Percentiles rank a stretch among this genome's conserved stretches.
Conservation (phyloP, 208 protist species). For the Trichomonas tenax region DNA sequence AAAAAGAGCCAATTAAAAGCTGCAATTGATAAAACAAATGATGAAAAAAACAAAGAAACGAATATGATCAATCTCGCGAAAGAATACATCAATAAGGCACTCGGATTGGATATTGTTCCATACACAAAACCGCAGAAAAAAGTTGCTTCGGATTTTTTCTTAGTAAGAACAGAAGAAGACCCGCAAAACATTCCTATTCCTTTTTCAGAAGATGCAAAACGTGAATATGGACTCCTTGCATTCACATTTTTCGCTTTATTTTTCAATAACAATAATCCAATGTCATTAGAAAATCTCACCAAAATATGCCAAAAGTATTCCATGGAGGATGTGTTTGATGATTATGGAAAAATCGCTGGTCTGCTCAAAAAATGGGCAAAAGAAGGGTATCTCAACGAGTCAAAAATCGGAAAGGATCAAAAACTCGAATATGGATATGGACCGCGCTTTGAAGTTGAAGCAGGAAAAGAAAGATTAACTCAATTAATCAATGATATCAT, state of each 20-base stretch:
- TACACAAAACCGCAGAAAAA: not conserved
- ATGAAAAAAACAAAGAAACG: not conserved
- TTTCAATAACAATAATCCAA: not conserved
- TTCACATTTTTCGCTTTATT: not conserved
- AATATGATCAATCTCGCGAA: not conserved
- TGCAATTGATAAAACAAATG: not conserved
- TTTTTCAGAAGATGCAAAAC: not conserved
- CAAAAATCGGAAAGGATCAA: not conserved
- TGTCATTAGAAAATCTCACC: not conserved
- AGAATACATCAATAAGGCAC: not conserved
- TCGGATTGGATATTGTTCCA: not conserved
- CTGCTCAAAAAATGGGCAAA: not conserved
- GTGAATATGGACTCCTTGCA: not conserved
- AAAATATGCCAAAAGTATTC: not conserved
- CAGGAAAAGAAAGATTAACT: not conserved
- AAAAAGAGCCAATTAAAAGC: not conserved
- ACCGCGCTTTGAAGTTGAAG: not conserved
- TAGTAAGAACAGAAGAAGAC: not conserved
- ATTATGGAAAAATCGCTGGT: not conserved
- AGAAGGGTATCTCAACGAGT: not conserved
- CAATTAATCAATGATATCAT: not conserved
- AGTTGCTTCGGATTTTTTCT: not conserved
- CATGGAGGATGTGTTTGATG: not conserved
- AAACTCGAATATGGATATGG: not conserved
- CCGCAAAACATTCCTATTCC: not conserved